Conservation (phyloP, 164 flowering plant genomes). For the Vitis riparia region DNA sequence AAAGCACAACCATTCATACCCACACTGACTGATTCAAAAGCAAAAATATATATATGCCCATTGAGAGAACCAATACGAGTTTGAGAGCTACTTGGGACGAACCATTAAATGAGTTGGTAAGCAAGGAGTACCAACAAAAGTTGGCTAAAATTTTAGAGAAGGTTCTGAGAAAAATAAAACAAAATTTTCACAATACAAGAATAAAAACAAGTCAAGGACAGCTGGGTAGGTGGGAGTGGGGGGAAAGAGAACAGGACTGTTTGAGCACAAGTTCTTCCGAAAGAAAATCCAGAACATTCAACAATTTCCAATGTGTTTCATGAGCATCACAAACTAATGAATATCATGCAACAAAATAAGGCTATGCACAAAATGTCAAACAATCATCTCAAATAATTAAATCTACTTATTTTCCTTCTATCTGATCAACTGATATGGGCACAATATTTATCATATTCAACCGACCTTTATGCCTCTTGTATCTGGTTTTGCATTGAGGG, state of each 20-base stretch:
- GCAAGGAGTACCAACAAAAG: neutral
- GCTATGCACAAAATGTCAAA: too few relatives aligned
- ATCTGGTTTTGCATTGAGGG: constrained; percentile 77
- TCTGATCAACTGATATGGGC: too few relatives aligned
- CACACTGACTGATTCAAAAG: neutral
- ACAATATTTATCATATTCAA: neutral
- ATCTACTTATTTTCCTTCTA: too few relatives aligned
- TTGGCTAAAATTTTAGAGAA: neutral
- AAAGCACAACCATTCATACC: too few relatives aligned
- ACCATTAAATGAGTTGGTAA: neutral
- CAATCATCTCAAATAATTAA: too few relatives aligned
- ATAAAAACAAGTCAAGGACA: too few relatives aligned
- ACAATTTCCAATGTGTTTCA: too few relatives aligned
- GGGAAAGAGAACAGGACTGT: neutral
- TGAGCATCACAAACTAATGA: too few relatives aligned
- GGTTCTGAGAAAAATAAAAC: neutral
- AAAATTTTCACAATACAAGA: too few relatives aligned
- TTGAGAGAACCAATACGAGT: neutral
- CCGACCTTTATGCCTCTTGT: constrained; percentile 71
- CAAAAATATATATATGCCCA: neutral
- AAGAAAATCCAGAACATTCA: too few relatives aligned
- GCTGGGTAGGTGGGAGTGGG: neutral
- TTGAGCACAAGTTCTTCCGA: too few relatives aligned
- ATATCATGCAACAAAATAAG: too few relatives aligned
- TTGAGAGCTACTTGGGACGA: neutral